Evolutionary conservation across 2,329 filamentous ascomycete genomes (phyloP), one percentile per base, ranked within the genome.

Genomic region (Fusarium fracticaudum): DNA sequence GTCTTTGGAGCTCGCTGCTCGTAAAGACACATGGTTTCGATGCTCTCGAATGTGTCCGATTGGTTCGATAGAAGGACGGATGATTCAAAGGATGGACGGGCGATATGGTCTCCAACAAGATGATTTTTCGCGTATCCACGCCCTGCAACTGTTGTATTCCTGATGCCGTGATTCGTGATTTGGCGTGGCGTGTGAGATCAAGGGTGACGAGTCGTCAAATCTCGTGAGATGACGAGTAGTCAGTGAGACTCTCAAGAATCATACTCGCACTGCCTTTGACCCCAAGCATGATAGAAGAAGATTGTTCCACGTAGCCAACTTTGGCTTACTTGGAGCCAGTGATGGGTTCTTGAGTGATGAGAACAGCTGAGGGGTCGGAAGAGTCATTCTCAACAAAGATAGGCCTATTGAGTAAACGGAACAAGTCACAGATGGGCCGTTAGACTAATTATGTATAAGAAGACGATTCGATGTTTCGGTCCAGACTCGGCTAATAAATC

Each of bases 41-140:
- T 74, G 76, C 66, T 54, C 73, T 67, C 44, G 53, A 75, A 73
- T 71, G 61, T 71, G 64, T 69, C 76, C 64, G 53, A 69, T 69
- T 62, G 72, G 68, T 75, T 74, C 72, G 54, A 74, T 74, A 74
- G 72, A 74, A 75, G 72, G 69, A 71, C 61, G 72, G 66, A 69
- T 74, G 73, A 64, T 60, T 77, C 73, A 65, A 76, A 72, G 74
- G 73, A 77, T 76, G 65, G 73, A 72, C 45, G 65, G 65, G 76
- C 65, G 67, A 74, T 67, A 71, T 75, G 66, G 76, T 72, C 76
- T 74, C 67, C 61, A 78, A 77, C 70, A 77, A 76, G 67, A 76
- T 72, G 72, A 73, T 73, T 77, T 75, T 75, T 68, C 58, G 72
- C 72, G 57, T 55, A 63, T 65, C 48, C 45, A 44, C 53, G 48